A percentile compares a stretch with the other conserved stretches of the same genome.
Evolutionary conservation across 1,139 yeast genomes (phyloP).

Genomic region (Saccharomyces hybrid): DNA sequence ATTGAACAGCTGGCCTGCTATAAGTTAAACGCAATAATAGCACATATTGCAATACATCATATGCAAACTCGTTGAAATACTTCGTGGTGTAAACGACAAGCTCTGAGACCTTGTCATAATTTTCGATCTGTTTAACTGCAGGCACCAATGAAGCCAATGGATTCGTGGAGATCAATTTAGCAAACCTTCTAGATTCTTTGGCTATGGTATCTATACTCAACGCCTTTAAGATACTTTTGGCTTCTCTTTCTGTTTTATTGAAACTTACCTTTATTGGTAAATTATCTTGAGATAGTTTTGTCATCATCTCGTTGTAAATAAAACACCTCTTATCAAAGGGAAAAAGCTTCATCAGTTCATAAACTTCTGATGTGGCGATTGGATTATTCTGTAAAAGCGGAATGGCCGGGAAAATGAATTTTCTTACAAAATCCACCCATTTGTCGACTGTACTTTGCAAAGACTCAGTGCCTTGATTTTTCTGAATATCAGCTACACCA

Average conservation of each 20-base stretch:
- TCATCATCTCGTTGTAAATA: constrained; percentile 76
- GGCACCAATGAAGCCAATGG: constrained; percentile 72
- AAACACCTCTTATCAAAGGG: constrained; percentile 63
- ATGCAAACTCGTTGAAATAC: constrained; percentile 69
- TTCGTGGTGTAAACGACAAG: constrained; percentile 75
- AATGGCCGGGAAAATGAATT: constrained; percentile 60
- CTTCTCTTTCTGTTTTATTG: constrained; percentile 68
- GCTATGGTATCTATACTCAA: constrained; percentile 79
- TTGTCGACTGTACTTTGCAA: constrained; percentile 19
- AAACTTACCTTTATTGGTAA: constrained; percentile 56
- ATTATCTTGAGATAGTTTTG: constrained; percentile 45
- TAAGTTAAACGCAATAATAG: constrained; percentile 63
- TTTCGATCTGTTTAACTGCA: constrained; percentile 68
- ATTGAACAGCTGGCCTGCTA: constrained; percentile 61
- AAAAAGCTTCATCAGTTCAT: constrained; percentile 44
- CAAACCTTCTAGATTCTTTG: constrained; percentile 68
- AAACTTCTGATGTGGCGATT: constrained; percentile 55
- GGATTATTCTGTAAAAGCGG: constrained; percentile 56
- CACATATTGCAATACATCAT: constrained; percentile 79
- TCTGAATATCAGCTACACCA: constrained; percentile 36
- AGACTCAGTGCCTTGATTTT: constrained; percentile 18
- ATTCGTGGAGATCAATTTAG: constrained; percentile 66
- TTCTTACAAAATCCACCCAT: constrained; percentile 61
- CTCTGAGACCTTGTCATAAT: constrained; percentile 79
- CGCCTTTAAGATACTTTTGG: constrained; percentile 74